Evolutionary conservation across 2,329 filamentous ascomycete species (phyloP), one percentile per base, ranked within the genome.

Genomic region (Akanthomyces muscarius): DNA sequence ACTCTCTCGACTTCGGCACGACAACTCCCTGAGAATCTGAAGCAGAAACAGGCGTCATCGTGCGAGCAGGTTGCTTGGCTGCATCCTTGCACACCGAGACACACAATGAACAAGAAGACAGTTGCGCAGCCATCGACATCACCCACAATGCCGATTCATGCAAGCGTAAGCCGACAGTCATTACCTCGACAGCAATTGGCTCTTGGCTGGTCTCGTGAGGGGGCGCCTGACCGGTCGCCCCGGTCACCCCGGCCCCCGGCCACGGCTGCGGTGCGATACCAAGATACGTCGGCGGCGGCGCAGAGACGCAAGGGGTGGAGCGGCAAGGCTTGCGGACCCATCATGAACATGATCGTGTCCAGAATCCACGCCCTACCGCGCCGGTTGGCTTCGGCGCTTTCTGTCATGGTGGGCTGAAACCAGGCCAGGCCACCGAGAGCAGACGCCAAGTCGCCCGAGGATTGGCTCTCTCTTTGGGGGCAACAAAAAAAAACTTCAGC

Each of bases 331-430:
- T 38, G 48, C 58, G 58, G 58, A 50, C 47, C 58, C 56, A 47
- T 50, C 56, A 36, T 59, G 56, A n/a, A 53, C 58, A 52, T 61
- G 48, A n/a, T 53, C 48, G 47, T 53, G 48, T 54, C 41, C n/a
- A 25, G 28, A 23, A 36, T 8, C 50, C 50, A 47, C 58, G 58
- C 58, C 58, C 58, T 61, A 53, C 50, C 30, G 58, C 58, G 58
- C 58, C 58, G 58, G 58, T 47, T 61, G 58, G 48, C 48, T 25
- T 53, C 58, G 58, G 58, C 48, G 23, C 10, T 8, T 54, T 23
- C 8, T 60, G 50, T 41, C 25, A 14, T 36, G 38, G 58, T 60
- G 58, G 58, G 28, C 42, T 54, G 58, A 25, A 33, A 41, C 18
- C 47, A 33, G n/a, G 55, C 48, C 55, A 50, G 55, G 55, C 55